Percentiles rank a stretch among this genome's conserved stretches.
phyloP scores from a whole-genome alignment of 2,329 filamentous ascomycete species.

The Scedosporium aurantiacum region DNA sequence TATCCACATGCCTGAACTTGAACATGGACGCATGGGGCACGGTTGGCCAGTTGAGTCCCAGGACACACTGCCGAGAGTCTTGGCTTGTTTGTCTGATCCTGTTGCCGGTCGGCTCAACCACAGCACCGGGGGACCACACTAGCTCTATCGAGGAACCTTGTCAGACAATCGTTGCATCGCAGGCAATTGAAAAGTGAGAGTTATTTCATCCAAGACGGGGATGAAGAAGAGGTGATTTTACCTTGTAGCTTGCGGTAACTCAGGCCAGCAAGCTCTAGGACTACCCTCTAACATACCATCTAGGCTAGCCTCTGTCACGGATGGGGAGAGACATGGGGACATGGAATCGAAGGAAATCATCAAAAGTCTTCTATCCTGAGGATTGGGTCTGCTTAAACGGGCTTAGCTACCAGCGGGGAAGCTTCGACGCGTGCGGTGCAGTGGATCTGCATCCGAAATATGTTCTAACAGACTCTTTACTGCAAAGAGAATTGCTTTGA shows the following conservation, averaged over 20 bases:
- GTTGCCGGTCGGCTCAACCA: neutral
- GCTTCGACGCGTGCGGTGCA: neutral
- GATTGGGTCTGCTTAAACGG: neutral
- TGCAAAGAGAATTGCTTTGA: too few species aligned
- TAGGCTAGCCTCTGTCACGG: too few species aligned
- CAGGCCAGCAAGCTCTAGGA: too few species aligned
- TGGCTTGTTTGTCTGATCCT: neutral
- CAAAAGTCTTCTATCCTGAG: neutral
- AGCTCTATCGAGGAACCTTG: neutral
- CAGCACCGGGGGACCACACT: neutral
- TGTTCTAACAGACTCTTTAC: neutral
- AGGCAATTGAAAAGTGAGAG: neutral
- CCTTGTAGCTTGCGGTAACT: too few species aligned
- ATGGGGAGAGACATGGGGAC: neutral
- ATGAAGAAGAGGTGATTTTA: neutral
- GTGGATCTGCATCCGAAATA: neutral
- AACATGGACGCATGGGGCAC: too few species aligned
- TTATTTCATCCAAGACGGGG: neutral
- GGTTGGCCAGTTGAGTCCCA: neutral
- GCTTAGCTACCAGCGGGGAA: constrained; percentile 1
- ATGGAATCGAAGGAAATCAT: neutral
- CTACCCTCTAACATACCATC: too few species aligned
- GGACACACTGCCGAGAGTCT: neutral
- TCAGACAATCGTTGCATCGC: neutral
- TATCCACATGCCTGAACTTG: too few species aligned